A percentile compares a stretch with the other conserved stretches of the same genome.
phyloP scores from a whole-genome alignment of 495 filamentous ascomycete genomes.

The Aspergillus conjunctus region DNA sequence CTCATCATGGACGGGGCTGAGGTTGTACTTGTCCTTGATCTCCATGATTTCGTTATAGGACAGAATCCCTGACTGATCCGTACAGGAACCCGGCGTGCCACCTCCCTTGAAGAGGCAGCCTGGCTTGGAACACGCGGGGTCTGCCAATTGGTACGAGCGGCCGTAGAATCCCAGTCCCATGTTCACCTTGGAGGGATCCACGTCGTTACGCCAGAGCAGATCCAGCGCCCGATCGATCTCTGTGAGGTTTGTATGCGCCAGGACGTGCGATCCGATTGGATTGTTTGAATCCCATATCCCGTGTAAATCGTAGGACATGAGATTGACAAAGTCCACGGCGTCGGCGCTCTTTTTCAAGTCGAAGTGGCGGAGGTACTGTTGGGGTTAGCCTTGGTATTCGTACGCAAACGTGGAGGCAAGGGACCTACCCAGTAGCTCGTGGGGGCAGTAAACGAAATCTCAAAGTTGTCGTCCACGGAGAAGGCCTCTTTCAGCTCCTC shows the following conservation, averaged over 20 bases:
- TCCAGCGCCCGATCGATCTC: slow-evolving; percentile 53
- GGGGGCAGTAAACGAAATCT: slow-evolving; percentile 41
- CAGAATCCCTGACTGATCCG: slow-evolving; percentile 31
- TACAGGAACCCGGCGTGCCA: slow-evolving; percentile 35
- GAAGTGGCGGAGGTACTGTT: slow-evolving; percentile 12
- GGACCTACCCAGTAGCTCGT: slow-evolving; percentile 39
- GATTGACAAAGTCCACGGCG: slow-evolving; percentile 53
- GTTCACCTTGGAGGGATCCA: slow-evolving; percentile 42
- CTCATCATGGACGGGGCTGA: slow-evolving; percentile 16
- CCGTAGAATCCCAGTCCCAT: slow-evolving; percentile 60
- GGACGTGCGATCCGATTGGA: slow-evolving; percentile 32
- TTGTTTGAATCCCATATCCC: slow-evolving; percentile 27
- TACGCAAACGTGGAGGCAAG: not conserved
- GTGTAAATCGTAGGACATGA: slow-evolving; percentile 42
- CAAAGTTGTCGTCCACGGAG: slow-evolving; percentile 18
- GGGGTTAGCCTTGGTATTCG: not conserved
- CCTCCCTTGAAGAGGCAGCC: slow-evolving; percentile 31
- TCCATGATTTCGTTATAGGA: slow-evolving; percentile 20
- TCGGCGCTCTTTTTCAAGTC: slow-evolving; percentile 43
- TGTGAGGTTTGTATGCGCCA: slow-evolving; percentile 58
- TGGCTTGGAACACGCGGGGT: slow-evolving; percentile 29
- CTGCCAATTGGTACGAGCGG: slow-evolving; percentile 33
- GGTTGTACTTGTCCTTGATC: slow-evolving; percentile 2
- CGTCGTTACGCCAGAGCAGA: slow-evolving; percentile 54
- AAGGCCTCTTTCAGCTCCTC: not conserved